A percentile compares a stretch with the other conserved stretches of the same genome.
Conservation (phyloP, 108 stramenopile genomes). For the Cyclostephanos invisitatus region DNA sequence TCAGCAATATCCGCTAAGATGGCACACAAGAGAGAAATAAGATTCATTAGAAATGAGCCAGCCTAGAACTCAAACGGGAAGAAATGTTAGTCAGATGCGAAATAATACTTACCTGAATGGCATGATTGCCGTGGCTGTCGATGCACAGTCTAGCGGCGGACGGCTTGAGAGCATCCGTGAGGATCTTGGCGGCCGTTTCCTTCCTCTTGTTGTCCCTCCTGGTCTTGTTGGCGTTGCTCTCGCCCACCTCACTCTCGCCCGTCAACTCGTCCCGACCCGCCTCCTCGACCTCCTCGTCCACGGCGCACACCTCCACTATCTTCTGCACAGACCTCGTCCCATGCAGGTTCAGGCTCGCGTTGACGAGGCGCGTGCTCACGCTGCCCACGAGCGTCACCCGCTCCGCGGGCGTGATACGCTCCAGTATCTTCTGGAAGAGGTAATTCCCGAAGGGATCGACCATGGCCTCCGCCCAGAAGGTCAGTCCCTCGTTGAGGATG, state of each 20-base stretch:
- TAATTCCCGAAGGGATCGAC: slow-evolving; percentile 98
- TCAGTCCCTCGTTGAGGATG: slow-evolving; percentile 93
- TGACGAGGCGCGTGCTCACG: slow-evolving; percentile 87
- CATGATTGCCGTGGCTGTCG: slow-evolving; percentile 98
- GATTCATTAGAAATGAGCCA: slow-evolving; percentile 35
- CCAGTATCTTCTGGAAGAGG: slow-evolving; percentile 97
- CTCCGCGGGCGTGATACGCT: slow-evolving; percentile 86
- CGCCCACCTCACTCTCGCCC: slow-evolving; percentile 8
- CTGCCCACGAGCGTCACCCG: slow-evolving; percentile 82
- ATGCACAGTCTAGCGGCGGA: slow-evolving; percentile 94
- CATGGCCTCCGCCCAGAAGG: slow-evolving; percentile 95
- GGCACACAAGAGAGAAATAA: background rate
- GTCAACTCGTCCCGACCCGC: slow-evolving; percentile 3
- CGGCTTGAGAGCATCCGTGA: slow-evolving; percentile 81
- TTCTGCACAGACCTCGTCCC: slow-evolving; percentile 97
- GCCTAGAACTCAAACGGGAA: background rate
- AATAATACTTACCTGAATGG: slow-evolving; percentile 54
- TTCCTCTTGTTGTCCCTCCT: slow-evolving; percentile 38
- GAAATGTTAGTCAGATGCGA: background rate
- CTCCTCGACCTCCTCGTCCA: slow-evolving; percentile 56
- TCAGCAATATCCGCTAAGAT: slow-evolving; percentile 79
- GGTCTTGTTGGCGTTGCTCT: slow-evolving; percentile 20
- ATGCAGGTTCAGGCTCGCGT: slow-evolving; percentile 95
- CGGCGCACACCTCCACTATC: slow-evolving; percentile 93
- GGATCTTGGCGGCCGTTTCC: slow-evolving; percentile 77